These are phyloP conservation scores for Claviceps cyperi DNA, from an alignment of 2,329 filamentous ascomycete genomes.

Conservation along the genomic window DNA sequence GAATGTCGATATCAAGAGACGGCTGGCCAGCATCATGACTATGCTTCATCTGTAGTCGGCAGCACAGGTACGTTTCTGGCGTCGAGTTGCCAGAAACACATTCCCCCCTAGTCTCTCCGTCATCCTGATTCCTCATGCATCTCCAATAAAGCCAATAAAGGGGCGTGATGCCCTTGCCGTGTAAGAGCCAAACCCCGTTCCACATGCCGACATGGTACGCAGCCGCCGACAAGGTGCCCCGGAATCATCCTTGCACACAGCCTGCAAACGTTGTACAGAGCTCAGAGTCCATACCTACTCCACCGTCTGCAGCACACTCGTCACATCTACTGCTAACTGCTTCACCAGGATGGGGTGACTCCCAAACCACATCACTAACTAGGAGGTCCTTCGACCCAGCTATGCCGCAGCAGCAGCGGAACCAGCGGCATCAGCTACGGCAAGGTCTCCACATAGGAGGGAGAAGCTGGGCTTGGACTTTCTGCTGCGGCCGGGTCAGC, in stretches of 20 bases:
- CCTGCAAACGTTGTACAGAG: not conserved
- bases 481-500: constrained; percentile 35
- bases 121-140: not conserved
- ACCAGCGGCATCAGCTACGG: constrained; percentile 33
- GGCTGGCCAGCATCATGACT: constrained; percentile 49
- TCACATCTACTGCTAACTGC: not conserved
- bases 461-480: constrained; percentile 63
- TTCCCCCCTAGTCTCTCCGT: not conserved
- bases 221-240: not conserved
- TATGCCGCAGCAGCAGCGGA: constrained; percentile 21
- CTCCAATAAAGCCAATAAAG: not conserved
- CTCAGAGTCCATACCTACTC: not conserved
- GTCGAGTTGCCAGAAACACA: too few relatives aligned
- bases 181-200: not conserved
- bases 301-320: not conserved
- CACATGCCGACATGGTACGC: not conserved
- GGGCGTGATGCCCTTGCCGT: too few relatives aligned
- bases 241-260: not conserved
- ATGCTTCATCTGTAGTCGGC: constrained; percentile 43
- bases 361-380: not conserved
- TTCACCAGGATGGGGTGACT: not conserved
- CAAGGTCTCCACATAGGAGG: constrained; percentile 46
- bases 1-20: constrained; percentile 62
- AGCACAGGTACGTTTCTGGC: constrained; percentile 12
- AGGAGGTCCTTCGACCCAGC: constrained; percentile 3